A percentile compares a stretch with the other conserved stretches of the same genome.
These are phyloP conservation scores for Neurospora tetraspora DNA, from an alignment of 495 filamentous ascomycete genomes.

Conservation along the genomic window DNA sequence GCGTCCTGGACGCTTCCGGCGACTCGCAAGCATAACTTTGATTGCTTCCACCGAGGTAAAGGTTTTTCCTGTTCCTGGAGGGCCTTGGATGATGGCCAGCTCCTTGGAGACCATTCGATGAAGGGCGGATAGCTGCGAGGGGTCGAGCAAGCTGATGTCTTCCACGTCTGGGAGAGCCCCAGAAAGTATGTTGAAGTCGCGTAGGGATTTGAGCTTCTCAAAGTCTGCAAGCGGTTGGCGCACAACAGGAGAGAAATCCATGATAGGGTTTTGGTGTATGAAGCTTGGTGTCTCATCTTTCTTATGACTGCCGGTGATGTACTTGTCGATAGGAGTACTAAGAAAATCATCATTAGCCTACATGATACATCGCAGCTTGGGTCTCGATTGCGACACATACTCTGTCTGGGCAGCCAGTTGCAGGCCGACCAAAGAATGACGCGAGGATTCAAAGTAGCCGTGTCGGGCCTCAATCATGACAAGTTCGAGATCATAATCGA, in stretches of 20 bases:
- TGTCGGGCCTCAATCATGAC: conserved; percentile 66
- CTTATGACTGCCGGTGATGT: conserved; percentile 31
- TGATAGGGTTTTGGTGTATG: conserved; percentile 17
- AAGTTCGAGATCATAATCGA: conserved; percentile 63
- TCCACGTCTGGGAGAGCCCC: conserved; percentile 15
- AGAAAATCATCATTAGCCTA: background rate
- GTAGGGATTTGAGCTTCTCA: conserved; percentile 39
- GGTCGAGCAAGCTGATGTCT: conserved; percentile 46
- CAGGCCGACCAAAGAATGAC: conserved; percentile 62
- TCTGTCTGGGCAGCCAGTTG: conserved; percentile 56
- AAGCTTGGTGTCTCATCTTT: conserved; percentile 24
- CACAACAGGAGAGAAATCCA: conserved; percentile 26
- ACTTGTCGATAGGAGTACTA: conserved; percentile 26
- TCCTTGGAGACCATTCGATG: conserved; percentile 60
- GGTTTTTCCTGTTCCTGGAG: conserved; percentile 88
- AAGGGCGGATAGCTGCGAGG: conserved; percentile 58
- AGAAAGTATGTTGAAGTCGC: conserved; percentile 39
- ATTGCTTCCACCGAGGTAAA: conserved; percentile 65
- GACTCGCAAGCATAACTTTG: conserved; percentile 54
- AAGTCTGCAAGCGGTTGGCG: conserved; percentile 16
- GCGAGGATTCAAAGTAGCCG: conserved; percentile 65
- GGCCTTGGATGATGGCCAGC: conserved; percentile 77
- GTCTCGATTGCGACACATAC: conserved; percentile 28
- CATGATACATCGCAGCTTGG: too few relatives aligned
- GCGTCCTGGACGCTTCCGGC: conserved; percentile 2